These are phyloP conservation scores for Lentinula novae-zelandiae DNA, from an alignment of 1,284 basidiomycete genomes.

Conservation along the genomic window DNA sequence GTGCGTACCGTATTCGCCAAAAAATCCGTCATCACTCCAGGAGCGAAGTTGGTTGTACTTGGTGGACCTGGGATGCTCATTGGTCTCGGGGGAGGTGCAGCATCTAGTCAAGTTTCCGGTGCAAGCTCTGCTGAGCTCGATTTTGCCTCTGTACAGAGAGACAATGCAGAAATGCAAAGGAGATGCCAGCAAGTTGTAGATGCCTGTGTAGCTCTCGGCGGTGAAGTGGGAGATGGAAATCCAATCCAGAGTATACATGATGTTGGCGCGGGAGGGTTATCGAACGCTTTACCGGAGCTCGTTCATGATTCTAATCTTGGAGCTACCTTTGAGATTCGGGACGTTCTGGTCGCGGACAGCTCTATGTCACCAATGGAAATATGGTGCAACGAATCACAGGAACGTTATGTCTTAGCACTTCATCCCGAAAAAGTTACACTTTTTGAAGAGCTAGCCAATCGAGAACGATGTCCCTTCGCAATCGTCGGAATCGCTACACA, in stretches of 20 bases:
- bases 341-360: constrained; percentile 88
- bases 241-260: constrained; percentile 98
- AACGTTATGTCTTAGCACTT: constrained; percentile 94
- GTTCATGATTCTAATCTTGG: constrained; percentile 94
- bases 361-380: constrained; percentile 99
- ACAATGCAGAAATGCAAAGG: constrained; percentile 98
- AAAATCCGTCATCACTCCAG: constrained; percentile 73
- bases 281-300: constrained; percentile 95
- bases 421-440: constrained; percentile 50
- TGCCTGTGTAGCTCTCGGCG: constrained; percentile 55
- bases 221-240: constrained; percentile 37
- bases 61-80: constrained; percentile 97
- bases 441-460: constrained; percentile 79
- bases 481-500: constrained; percentile 86
- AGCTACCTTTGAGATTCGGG: constrained; percentile 91
- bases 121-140: constrained; percentile 89
- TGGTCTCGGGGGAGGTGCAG: constrained; percentile 94
- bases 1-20: constrained; percentile 80
- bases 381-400: constrained; percentile 99
- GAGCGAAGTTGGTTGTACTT: constrained; percentile 89
- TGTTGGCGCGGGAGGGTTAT: constrained; percentile 95
- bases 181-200: constrained; percentile 98
- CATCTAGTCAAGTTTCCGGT: constrained; percentile 89
- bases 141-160: constrained; percentile 96
- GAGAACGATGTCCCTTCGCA: constrained; percentile 92